Conservation (phyloP, 768 basidiomycete species). For the Mrakia hoshinonis region DNA sequence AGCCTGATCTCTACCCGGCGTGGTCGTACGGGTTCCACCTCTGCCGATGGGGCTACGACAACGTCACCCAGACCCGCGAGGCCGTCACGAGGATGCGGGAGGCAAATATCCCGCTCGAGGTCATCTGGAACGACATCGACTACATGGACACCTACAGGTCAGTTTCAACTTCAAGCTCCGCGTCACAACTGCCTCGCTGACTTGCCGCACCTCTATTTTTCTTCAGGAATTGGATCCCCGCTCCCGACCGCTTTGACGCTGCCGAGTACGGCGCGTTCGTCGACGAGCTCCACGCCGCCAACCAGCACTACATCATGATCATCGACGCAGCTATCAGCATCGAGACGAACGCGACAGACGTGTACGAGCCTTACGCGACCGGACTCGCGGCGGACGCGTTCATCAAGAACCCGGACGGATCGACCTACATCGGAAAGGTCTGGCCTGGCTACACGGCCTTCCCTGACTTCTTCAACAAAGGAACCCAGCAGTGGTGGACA, state of each 20-base stretch:
- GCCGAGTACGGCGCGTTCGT: constrained; percentile 36
- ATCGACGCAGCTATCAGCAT: constrained; percentile 38
- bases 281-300: constrained; percentile 35
- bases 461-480: constrained; percentile 42
- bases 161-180: constrained; percentile 26
- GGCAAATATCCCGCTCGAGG: constrained; percentile 69
- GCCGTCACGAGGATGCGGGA: constrained; percentile 55
- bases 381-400: constrained; percentile 57
- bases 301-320: constrained; percentile 37
- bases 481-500: constrained; percentile 54
- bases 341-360: constrained; percentile 33
- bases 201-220: background rate
- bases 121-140: constrained; percentile 47
- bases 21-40: constrained; percentile 76
- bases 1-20: constrained; percentile 61
- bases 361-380: constrained; percentile 54
- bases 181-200: background rate
- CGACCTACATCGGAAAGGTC: constrained; percentile 57
- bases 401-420: constrained; percentile 65
- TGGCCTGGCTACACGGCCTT: constrained; percentile 65
- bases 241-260: constrained; percentile 33
- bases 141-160: constrained; percentile 30
- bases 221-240: constrained; percentile 36
- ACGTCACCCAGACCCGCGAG: constrained; percentile 52
- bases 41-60: constrained; percentile 50